phyloP scores from a whole-genome alignment of 441 rosid species.

The Mallotus repandus region DNA sequence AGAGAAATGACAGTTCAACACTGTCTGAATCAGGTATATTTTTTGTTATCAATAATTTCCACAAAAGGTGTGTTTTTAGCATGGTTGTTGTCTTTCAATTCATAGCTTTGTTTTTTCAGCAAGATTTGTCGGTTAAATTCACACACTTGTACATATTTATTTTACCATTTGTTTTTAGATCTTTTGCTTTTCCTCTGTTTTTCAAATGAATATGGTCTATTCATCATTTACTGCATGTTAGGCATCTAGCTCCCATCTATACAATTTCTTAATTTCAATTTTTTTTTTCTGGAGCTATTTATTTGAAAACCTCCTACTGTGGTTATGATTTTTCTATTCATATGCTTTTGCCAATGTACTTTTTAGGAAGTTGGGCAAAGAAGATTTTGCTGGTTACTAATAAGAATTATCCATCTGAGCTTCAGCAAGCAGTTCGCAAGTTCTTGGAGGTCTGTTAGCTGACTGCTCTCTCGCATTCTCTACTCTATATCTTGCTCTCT shows the following conservation, averaged over 20 bases:
- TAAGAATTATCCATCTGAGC: slow-evolving; percentile 74
- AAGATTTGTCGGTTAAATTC: not conserved
- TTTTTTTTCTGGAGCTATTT: not conserved
- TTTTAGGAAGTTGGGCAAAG: slow-evolving; percentile 76
- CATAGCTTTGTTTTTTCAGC: not conserved
- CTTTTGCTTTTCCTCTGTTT: not conserved
- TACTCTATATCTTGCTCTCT: slow-evolving; percentile 6
- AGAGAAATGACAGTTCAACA: slow-evolving; percentile 40
- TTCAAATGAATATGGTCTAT: not conserved
- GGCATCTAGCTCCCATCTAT: slow-evolving; percentile 3
- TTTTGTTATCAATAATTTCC: no score
- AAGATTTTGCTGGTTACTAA: slow-evolving; percentile 54
- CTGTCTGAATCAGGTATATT: slow-evolving; percentile 58
- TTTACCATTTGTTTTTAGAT: not conserved
- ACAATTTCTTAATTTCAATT: not conserved
- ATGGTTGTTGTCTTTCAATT: not conserved
- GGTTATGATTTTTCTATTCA: not conserved
- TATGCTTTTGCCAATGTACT: slow-evolving; percentile 10
- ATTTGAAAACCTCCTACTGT: not conserved
- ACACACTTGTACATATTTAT: slow-evolving; percentile 1
- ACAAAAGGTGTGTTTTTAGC: not conserved
- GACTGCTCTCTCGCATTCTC: slow-evolving; percentile 10
- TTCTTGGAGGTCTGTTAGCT: slow-evolving; percentile 63
- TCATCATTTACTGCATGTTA: not conserved
- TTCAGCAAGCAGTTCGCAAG: slow-evolving; percentile 52